Percentiles rank a stretch among this genome's conserved stretches.
phyloP scores from a whole-genome alignment of 257 asterid genomes.

The Cruciata laevipes region DNA sequence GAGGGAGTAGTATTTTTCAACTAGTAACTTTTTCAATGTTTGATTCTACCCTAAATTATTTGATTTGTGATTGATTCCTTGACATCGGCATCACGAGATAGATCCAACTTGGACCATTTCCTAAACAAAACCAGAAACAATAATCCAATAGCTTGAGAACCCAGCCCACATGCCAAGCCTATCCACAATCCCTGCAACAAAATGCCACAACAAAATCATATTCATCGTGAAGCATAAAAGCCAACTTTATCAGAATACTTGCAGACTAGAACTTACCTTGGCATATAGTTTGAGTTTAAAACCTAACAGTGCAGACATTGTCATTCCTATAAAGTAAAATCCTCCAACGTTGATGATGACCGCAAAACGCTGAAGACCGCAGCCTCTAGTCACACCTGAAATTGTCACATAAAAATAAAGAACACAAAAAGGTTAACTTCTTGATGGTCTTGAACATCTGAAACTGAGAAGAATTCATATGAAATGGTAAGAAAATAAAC shows the following conservation, averaged over 20 bases:
- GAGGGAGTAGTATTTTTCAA: too few relatives aligned
- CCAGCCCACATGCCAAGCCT: too few relatives aligned
- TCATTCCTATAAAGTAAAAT: slow-evolving; percentile 60
- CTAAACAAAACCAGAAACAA: too few relatives aligned
- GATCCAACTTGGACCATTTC: too few relatives aligned
- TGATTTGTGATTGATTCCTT: too few relatives aligned
- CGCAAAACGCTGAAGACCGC: slow-evolving; percentile 70
- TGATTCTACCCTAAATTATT: too few relatives aligned
- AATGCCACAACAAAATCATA: background rate
- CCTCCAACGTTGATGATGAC: slow-evolving; percentile 48
- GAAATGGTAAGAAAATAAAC: background rate
- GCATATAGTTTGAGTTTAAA: slow-evolving; percentile 45
- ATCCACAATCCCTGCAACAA: background rate
- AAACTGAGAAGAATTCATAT: background rate
- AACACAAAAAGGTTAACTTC: background rate
- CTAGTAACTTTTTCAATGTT: too few relatives aligned
- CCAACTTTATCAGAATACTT: background rate
- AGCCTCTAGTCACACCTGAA: slow-evolving; percentile 76
- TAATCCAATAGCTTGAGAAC: too few relatives aligned
- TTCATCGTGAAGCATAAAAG: background rate
- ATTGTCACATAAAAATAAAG: background rate
- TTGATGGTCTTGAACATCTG: background rate
- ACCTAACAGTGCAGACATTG: slow-evolving; percentile 45
- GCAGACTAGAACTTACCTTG: slow-evolving; percentile 33
- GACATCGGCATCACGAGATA: background rate